Percentiles rank a stretch among this genome's conserved stretches.
These are phyloP conservation scores for Goffeauzyma gilvescens DNA, from an alignment of 768 basidiomycete genomes.

Conservation along the genomic window DNA sequence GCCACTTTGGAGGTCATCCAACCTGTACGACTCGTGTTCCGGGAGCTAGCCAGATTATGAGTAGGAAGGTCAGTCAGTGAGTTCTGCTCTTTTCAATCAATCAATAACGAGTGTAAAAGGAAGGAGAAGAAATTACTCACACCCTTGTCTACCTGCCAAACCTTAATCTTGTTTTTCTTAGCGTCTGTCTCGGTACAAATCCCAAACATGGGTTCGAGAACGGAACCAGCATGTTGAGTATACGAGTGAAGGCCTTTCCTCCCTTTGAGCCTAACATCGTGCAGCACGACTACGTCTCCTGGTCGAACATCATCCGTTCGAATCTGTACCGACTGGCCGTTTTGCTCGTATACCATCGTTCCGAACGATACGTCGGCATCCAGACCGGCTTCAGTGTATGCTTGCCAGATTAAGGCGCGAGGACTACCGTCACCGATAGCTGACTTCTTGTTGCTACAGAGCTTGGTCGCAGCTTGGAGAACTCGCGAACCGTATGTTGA, in stretches of 20 bases:
- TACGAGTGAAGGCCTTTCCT: constrained; percentile 59
- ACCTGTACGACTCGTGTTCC: constrained; percentile 62
- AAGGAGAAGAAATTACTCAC: constrained; percentile 36
- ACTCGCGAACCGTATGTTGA: constrained; percentile 57
- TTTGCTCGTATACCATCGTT: constrained; percentile 57
- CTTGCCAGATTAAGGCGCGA: constrained; percentile 53
- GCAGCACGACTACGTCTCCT: constrained; percentile 59
- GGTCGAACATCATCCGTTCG: constrained; percentile 52
- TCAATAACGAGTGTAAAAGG: constrained; percentile 29
- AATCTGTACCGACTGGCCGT: constrained; percentile 46
- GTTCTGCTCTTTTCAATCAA: constrained; percentile 7
- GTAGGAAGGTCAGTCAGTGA: constrained; percentile 4
- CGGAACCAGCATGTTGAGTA: constrained; percentile 40
- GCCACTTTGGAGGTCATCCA: constrained; percentile 78
- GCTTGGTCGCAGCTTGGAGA: constrained; percentile 45
- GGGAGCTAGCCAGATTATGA: constrained; percentile 41
- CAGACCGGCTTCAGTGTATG: constrained; percentile 41
- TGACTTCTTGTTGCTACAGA: constrained; percentile 55
- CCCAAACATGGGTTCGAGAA: constrained; percentile 46
- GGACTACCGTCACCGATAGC: constrained; percentile 73
- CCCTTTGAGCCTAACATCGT: constrained; percentile 60
- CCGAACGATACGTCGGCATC: constrained; percentile 39
- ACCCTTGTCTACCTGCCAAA: constrained; percentile 67
- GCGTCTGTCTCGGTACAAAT: constrained; percentile 63
- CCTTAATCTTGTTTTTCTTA: constrained; percentile 69